Conservation (phyloP, 345 rosid species). For the Murraya koenigii region DNA sequence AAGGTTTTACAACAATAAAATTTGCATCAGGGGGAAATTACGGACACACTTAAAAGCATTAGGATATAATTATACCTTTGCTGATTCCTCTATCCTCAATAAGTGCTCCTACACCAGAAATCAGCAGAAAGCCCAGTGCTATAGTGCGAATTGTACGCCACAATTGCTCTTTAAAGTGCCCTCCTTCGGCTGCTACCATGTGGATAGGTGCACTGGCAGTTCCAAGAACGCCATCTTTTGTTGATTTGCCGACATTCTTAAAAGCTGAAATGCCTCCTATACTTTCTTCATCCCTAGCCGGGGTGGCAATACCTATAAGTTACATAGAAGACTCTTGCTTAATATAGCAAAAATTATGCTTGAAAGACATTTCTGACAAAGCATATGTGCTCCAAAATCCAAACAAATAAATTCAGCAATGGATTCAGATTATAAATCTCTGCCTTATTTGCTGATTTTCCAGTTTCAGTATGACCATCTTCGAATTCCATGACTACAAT, state of each 20-base stretch:
- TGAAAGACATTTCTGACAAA: neutral
- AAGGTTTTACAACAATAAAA: slow-evolving; percentile 2
- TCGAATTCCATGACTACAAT: neutral
- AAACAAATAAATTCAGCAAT: neutral
- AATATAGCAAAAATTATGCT: neutral
- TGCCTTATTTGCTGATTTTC: neutral
- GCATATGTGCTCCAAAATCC: neutral
- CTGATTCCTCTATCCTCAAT: slow-evolving; percentile 87
- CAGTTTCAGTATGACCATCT: neutral
- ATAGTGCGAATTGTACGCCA: slow-evolving; percentile 86
- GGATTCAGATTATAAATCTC: neutral
- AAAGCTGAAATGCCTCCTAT: slow-evolving; percentile 62
- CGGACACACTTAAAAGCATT: neutral
- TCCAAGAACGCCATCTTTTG: slow-evolving; percentile 75
- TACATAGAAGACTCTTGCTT: neutral
- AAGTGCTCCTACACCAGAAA: slow-evolving; percentile 92
- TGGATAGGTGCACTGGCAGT: slow-evolving; percentile 85
- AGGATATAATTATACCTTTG: slow-evolving; percentile 56
- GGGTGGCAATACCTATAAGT: slow-evolving; percentile 49
- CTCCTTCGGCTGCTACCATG: slow-evolving; percentile 76
- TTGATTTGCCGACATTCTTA: slow-evolving; percentile 62
- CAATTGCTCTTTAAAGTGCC: slow-evolving; percentile 82
- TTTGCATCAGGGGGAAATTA: slow-evolving; percentile 8
- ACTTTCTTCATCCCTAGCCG: slow-evolving; percentile 55
- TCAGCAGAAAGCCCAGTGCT: slow-evolving; percentile 71